Percentiles rank a stretch among this genome's conserved stretches.
phyloP scores from a whole-genome alignment of 1,284 basidiomycete genomes.

The Malassezia vespertilionis region DNA sequence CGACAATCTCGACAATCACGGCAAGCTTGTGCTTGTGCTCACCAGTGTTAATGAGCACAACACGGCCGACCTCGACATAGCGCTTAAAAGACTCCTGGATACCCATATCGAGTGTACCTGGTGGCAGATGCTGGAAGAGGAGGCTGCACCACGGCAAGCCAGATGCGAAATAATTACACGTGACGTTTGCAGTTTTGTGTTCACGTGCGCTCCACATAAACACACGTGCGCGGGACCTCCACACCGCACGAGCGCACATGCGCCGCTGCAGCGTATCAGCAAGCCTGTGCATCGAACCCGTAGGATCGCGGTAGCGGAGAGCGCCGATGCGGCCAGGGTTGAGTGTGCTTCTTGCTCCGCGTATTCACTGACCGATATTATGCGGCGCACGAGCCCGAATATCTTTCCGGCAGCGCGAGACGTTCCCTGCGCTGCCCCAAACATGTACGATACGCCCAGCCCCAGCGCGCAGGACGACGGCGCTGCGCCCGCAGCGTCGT shows the following conservation, averaged over 20 bases:
- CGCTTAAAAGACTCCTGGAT: slow-evolving; percentile 60
- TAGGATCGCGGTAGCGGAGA: no score
- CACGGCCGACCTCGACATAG: slow-evolving; percentile 96
- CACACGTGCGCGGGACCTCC: slow-evolving; percentile 6
- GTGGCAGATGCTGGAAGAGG: slow-evolving; percentile 14
- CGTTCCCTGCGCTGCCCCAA: no score
- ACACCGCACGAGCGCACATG: slow-evolving; percentile 15
- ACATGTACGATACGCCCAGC: no score
- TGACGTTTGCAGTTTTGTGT: slow-evolving; percentile 6
- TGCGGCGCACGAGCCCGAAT: no score
- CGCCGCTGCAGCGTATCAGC: no score
- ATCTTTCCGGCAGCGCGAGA: no score
- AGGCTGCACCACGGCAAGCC: neutral
- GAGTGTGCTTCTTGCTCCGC: no score
- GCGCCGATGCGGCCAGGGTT: no score
- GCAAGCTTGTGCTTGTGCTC: slow-evolving; percentile 79
- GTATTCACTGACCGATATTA: no score
- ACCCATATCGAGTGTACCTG: slow-evolving; percentile 21
- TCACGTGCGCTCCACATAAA: slow-evolving; percentile 1
- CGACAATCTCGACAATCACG: slow-evolving; percentile 91
- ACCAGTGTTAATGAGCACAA: slow-evolving; percentile 87
- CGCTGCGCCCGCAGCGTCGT: neutral
- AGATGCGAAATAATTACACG: neutral
- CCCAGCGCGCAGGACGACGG: no score
- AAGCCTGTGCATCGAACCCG: no score